A percentile compares a stretch with the other conserved stretches of the same genome.
Evolutionary conservation across 495 filamentous ascomycete species (phyloP).

Genomic region (Cryomyces minteri): DNA sequence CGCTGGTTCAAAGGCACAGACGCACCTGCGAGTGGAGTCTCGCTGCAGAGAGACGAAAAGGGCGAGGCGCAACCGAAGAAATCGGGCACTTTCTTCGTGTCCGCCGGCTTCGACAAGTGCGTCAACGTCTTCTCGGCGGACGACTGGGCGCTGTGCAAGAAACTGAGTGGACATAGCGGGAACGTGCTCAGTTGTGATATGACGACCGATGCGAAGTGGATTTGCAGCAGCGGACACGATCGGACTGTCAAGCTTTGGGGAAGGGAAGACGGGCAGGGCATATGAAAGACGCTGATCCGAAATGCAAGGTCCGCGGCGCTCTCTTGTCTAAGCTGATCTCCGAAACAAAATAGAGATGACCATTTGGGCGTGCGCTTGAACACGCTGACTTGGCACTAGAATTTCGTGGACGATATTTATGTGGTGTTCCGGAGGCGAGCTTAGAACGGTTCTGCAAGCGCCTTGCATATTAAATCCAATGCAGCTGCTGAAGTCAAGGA

Average conservation of each 20-base stretch:
- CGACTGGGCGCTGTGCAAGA: conserved; percentile 83
- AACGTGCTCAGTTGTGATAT: conserved; percentile 84
- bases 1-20: conserved; percentile 83
- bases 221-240: conserved; percentile 84
- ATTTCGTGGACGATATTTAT: too few relatives aligned
- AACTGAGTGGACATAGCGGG: conserved; percentile 73
- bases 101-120: conserved; percentile 82
- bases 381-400: too few relatives aligned
- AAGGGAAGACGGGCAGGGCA: conserved; percentile 38
- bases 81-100: conserved; percentile 78
- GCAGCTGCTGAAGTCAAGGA: too few relatives aligned
- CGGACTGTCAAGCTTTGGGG: conserved; percentile 95
- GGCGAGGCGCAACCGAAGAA: conserved; percentile 34
- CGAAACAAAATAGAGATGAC: too few relatives aligned
- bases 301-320: too few relatives aligned
- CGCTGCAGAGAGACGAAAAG: conserved; percentile 41
- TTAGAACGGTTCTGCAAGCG: too few relatives aligned
- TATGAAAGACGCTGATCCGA: too few relatives aligned
- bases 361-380: too few relatives aligned
- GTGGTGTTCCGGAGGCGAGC: too few relatives aligned
- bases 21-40: conserved; percentile 22
- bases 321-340: too few relatives aligned
- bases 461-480: too few relatives aligned
- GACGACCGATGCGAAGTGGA: conserved; percentile 70
- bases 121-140: conserved; percentile 92